These are phyloP conservation scores for Pichia sp. DNA, from an alignment of 1,139 yeast genomes.

Conservation along the genomic window DNA sequence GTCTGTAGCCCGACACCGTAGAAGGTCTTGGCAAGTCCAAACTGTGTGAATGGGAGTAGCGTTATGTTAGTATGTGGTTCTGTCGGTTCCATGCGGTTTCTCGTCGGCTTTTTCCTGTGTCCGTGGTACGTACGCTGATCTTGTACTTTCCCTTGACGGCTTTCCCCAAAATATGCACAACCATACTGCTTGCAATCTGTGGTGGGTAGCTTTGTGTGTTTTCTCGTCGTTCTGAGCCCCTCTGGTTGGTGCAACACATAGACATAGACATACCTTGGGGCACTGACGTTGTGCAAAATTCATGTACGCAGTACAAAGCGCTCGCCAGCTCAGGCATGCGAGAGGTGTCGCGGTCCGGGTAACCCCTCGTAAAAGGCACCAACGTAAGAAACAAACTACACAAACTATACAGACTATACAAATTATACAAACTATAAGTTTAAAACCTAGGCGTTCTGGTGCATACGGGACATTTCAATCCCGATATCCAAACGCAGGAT, in stretches of 20 bases:
- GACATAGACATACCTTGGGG: too few species aligned
- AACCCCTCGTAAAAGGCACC: too few species aligned
- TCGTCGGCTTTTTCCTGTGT: neutral
- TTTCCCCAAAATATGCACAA: slow-evolving; percentile 71
- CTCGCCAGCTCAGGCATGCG: too few species aligned
- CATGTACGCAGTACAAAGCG: too few species aligned
- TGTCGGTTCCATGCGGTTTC: too few species aligned
- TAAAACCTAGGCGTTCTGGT: slow-evolving; percentile 3
- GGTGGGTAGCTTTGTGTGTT: too few species aligned
- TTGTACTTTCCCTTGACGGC: slow-evolving; percentile 54
- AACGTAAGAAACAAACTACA: neutral
- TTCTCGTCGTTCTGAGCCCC: too few species aligned
- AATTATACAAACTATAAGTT: too few species aligned
- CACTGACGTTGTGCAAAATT: too few species aligned
- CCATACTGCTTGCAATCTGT: slow-evolving; percentile 40
- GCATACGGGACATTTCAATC: slow-evolving; percentile 19
- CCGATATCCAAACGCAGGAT: slow-evolving; percentile 73
- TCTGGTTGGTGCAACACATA: too few species aligned
- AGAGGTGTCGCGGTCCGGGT: too few species aligned
- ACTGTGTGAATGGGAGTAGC: slow-evolving; percentile 32
- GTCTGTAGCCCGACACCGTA: slow-evolving; percentile 79
- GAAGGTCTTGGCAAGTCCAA: slow-evolving; percentile 75
- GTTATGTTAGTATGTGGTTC: slow-evolving; percentile 4
- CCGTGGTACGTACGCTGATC: slow-evolving; percentile 33
- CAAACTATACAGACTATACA: too few species aligned